Conservation (phyloP, 306 rosid genomes). For the Myrica gale region DNA sequence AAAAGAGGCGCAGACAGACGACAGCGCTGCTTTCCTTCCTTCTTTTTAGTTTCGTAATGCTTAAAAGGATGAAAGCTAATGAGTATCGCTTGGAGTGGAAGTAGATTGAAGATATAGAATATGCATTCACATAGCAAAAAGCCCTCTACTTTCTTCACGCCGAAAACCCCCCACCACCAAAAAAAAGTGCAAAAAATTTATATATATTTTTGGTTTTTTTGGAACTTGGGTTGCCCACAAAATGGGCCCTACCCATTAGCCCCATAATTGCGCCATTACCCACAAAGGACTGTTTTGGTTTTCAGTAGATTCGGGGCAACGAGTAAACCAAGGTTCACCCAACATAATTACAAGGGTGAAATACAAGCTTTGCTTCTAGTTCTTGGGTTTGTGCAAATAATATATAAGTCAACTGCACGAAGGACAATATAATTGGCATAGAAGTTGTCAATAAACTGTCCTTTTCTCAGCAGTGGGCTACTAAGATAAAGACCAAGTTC, state of each 20-base stretch:
- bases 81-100: neutral
- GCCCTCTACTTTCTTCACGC: neutral
- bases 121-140: neutral
- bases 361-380: conserved; percentile 6
- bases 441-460: conserved; percentile 9
- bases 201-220: no score
- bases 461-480: neutral
- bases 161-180: neutral
- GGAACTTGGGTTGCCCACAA: no score
- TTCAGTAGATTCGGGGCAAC: no score
- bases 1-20: neutral
- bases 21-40: no score
- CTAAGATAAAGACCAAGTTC: neutral
- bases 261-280: no score
- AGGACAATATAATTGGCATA: conserved; percentile 19
- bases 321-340: neutral
- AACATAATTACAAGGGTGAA: neutral
- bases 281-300: no score
- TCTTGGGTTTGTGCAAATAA: neutral
- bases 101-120: neutral
- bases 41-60: neutral
- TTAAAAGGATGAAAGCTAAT: neutral
- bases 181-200: no score
- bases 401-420: conserved; percentile 1
- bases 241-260: no score